A percentile compares a stretch with the other conserved stretches of the same genome.
Conservation (phyloP, 768 basidiomycete genomes). For the Lepiota venenata region DNA sequence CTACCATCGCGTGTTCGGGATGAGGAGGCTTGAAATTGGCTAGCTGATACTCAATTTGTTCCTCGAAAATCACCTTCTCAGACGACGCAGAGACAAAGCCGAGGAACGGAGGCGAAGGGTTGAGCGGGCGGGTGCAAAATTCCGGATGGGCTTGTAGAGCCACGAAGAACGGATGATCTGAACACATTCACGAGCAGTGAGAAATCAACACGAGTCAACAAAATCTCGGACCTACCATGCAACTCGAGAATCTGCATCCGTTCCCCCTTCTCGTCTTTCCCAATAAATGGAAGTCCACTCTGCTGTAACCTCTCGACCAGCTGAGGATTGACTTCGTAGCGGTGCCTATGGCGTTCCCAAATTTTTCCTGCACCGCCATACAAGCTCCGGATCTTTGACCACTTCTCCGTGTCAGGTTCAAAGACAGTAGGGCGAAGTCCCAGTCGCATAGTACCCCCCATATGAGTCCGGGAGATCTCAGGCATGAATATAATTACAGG, state of each 20-base stretch:
- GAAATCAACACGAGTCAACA: neutral
- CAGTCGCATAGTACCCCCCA: slow-evolving; percentile 99
- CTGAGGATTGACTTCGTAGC: slow-evolving; percentile 92
- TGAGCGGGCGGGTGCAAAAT: slow-evolving; percentile 96
- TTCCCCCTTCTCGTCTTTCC: slow-evolving; percentile 94
- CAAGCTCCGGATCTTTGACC: slow-evolving; percentile 72
- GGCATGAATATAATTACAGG: slow-evolving; percentile 97
- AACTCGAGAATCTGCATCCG: slow-evolving; percentile 97
- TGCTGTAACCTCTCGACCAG: slow-evolving; percentile 69
- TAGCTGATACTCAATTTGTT: slow-evolving; percentile 70
- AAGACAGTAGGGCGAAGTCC: slow-evolving; percentile 97
- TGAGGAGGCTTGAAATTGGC: slow-evolving; percentile 68
- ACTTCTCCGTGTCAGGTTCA: slow-evolving; percentile 59
- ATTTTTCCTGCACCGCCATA: slow-evolving; percentile 81
- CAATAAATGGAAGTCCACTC: slow-evolving; percentile 65
- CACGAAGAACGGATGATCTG: slow-evolving; percentile 92
- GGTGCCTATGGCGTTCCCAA: slow-evolving; percentile 96
- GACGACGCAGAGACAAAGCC: slow-evolving; percentile 88
- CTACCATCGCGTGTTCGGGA: slow-evolving; percentile 70
- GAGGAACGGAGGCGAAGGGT: slow-evolving; percentile 96
- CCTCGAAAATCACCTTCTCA: slow-evolving; percentile 48
- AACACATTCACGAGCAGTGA: neutral
- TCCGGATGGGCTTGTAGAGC: slow-evolving; percentile 97
- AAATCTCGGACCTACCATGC: slow-evolving; percentile 47
- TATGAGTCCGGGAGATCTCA: slow-evolving; percentile 95